phyloP scores from a whole-genome alignment of 805 yeast genomes.

The Suhomyces emberorum region DNA sequence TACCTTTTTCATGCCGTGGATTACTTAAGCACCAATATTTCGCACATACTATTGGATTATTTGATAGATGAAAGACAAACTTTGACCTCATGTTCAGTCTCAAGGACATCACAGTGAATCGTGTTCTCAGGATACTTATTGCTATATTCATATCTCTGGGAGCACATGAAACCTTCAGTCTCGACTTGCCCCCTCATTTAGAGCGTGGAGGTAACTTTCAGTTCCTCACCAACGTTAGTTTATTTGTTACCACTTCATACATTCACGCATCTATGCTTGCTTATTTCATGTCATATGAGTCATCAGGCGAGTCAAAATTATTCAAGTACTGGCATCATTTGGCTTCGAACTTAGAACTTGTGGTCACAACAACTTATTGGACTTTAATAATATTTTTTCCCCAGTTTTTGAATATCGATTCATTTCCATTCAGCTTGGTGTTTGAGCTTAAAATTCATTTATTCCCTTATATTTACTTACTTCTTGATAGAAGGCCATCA shows the following conservation, averaged over 20 bases:
- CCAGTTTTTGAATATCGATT: slow-evolving; percentile 12
- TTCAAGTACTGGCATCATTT: slow-evolving; percentile 7
- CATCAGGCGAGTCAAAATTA: too few species aligned
- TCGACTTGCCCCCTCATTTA: slow-evolving; percentile 18
- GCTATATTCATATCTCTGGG: slow-evolving; percentile 14
- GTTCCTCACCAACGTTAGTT: slow-evolving; percentile 22
- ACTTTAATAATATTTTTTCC: slow-evolving; percentile 15
- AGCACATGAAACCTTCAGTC: slow-evolving; percentile 11
- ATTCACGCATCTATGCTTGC: slow-evolving; percentile 2
- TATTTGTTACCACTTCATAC: slow-evolving; percentile 9
- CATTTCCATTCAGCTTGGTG: slow-evolving; percentile 14
- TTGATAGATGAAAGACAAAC: too few species aligned
- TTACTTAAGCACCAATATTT: too few species aligned
- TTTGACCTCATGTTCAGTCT: too few species aligned
- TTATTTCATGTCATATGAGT: background rate
- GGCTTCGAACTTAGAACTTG: slow-evolving; percentile 20
- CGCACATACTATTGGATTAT: too few species aligned
- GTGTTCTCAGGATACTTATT: too few species aligned
- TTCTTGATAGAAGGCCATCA: slow-evolving; percentile 5
- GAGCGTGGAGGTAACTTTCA: slow-evolving; percentile 21
- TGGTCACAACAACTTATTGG: slow-evolving; percentile 24
- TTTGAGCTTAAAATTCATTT: slow-evolving; percentile 24
- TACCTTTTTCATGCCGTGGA: too few species aligned
- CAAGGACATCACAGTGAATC: too few species aligned
- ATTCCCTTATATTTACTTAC: slow-evolving; percentile 21